phyloP scores from a whole-genome alignment of 352 stramenopile genomes.

The Phytophthora hibernalis region DNA sequence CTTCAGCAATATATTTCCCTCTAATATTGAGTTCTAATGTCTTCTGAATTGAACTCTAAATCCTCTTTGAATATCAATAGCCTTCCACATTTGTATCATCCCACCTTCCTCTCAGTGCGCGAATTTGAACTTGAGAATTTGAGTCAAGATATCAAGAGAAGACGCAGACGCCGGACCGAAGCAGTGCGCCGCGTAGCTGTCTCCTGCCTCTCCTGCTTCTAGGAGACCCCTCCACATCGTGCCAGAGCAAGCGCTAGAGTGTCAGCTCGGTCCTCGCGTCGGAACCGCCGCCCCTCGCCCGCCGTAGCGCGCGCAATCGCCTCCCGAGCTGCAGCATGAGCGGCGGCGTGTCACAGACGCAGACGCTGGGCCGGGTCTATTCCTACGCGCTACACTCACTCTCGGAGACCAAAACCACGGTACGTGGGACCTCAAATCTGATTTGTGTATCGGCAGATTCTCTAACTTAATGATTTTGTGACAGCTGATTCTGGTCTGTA shows the following conservation, averaged over 20 bases:
- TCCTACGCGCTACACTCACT: slow-evolving; percentile 70
- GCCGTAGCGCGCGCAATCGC: slow-evolving; percentile 2
- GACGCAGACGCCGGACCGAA: slow-evolving; percentile 1
- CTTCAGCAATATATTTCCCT: too few relatives aligned
- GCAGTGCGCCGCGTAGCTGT: slow-evolving; percentile 2
- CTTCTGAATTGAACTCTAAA: too few relatives aligned
- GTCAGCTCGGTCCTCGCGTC: neutral
- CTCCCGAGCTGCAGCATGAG: slow-evolving; percentile 15
- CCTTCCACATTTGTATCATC: too few relatives aligned
- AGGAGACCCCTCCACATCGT: neutral
- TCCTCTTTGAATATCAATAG: too few relatives aligned
- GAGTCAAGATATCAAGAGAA: slow-evolving; percentile 25
- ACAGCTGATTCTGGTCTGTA: slow-evolving; percentile 82
- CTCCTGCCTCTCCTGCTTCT: slow-evolving; percentile 2
- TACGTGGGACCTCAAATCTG: slow-evolving; percentile 35
- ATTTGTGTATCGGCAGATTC: neutral
- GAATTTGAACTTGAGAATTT: slow-evolving; percentile 24
- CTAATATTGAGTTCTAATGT: too few relatives aligned
- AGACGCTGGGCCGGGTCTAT: slow-evolving; percentile 50
- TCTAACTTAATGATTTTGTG: slow-evolving; percentile 15
- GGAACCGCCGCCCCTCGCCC: neutral
- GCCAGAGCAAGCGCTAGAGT: neutral
- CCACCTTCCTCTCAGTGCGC: neutral
- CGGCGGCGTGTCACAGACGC: slow-evolving; percentile 25
- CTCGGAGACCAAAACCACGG: slow-evolving; percentile 77